Conservation (phyloP, 176 grass and related monocot genomes). For the Zea mays region Zm-B73-REFERENCE-NAM-5.0 NC_050097.1:190420501-190421000, state of each 20-base stretch:
- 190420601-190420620: not conserved
- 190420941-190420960: not conserved
- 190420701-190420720: not conserved
- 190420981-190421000: not conserved
- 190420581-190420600: not conserved
- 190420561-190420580: slow-evolving; percentile 5
- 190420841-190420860: not conserved
- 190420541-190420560: not conserved
- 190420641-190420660: slow-evolving; percentile 8
- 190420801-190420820: too few species aligned
- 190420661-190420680: slow-evolving; percentile 12
- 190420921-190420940: not conserved
- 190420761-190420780: not conserved
- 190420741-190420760: not conserved
- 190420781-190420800: not conserved
- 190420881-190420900: not conserved
- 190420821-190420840: not conserved
- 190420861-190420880: not conserved
- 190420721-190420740: slow-evolving; percentile 6
- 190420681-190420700: not conserved
- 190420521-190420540: not conserved
- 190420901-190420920: not conserved
- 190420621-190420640: slow-evolving; percentile 23
- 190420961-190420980: not conserved
- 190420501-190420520: not conserved